These are phyloP conservation scores for Nigrospora sphaerica DNA, from an alignment of 2,329 filamentous ascomycete genomes.

Conservation along the genomic window DNA sequence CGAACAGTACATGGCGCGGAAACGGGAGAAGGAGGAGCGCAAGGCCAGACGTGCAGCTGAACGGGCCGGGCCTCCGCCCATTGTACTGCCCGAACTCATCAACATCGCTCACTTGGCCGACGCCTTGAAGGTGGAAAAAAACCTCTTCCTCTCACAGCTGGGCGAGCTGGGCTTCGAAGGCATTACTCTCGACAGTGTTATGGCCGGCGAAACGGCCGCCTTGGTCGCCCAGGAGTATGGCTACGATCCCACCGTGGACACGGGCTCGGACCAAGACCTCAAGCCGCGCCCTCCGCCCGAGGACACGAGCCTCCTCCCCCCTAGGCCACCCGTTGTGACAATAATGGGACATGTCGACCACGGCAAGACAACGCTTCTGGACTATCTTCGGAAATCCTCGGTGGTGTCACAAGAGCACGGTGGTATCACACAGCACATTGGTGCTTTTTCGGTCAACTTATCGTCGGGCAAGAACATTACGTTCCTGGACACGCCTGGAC, in stretches of 20 bases:
- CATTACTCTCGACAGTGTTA: conserved; percentile 71
- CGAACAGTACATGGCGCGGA: conserved; percentile 33
- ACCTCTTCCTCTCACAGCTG: conserved; percentile 68
- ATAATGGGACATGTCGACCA: conserved; percentile 99
- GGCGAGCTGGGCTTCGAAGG: conserved; percentile 86
- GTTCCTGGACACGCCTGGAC: conserved; percentile 93
- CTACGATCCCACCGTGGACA: conserved; percentile 74
- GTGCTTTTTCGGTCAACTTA: conserved; percentile 88
- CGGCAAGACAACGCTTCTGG: conserved; percentile 92
- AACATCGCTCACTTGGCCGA: conserved; percentile 76
- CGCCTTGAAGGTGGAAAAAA: conserved; percentile 62
- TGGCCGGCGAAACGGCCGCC: conserved; percentile 85
- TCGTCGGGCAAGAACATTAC: conserved; percentile 85
- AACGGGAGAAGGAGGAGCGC: conserved; percentile 29
- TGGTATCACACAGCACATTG: conserved; percentile 97
- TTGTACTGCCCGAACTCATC: conserved; percentile 86
- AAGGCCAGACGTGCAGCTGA: conserved; percentile 30
- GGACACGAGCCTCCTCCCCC: conserved; percentile 61
- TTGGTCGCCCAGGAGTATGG: conserved; percentile 90
- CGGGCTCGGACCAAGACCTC: conserved; percentile 61
- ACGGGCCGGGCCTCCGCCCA: conserved; percentile 39
- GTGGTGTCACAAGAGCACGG: conserved; percentile 88
- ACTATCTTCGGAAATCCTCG: conserved; percentile 88
- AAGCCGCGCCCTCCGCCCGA: conserved; percentile 60
- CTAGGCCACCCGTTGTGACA: conserved; percentile 85